Evolutionary conservation across 2,329 filamentous ascomycete genomes (phyloP).

Genomic region (Aspergillus texensis): DNA sequence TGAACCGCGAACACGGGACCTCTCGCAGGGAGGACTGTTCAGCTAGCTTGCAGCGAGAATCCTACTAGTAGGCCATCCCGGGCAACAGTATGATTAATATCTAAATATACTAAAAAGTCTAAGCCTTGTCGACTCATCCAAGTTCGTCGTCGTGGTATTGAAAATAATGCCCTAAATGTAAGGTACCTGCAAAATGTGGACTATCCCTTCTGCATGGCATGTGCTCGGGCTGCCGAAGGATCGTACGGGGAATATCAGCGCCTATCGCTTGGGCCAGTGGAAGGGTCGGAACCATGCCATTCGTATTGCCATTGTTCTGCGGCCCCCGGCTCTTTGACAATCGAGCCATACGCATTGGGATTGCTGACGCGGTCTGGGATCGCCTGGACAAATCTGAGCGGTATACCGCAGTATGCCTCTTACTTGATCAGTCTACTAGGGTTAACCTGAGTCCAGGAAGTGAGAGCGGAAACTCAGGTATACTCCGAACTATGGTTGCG

Average conservation of each 20-base stretch:
- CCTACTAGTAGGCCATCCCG: neutral
- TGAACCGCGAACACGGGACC: neutral
- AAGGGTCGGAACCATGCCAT: conserved; percentile 1
- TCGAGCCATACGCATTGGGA: conserved; percentile 1
- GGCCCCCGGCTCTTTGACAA: neutral
- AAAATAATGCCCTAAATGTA: conserved; percentile 15
- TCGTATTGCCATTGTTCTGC: conserved; percentile 10
- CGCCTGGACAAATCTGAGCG: neutral
- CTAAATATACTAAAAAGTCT: neutral
- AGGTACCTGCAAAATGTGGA: conserved; percentile 19
- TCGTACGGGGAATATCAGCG: conserved; percentile 18
- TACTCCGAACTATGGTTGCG: neutral
- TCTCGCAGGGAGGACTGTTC: neutral
- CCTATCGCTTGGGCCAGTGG: conserved; percentile 17
- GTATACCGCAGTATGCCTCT: neutral
- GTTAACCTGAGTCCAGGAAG: neutral
- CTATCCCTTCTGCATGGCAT: conserved; percentile 15
- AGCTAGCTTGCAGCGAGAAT: neutral
- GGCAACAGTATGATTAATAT: neutral
- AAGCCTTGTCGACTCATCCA: neutral
- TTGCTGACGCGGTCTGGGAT: conserved; percentile 6
- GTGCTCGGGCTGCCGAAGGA: conserved; percentile 8
- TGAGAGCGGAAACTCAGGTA: neutral
- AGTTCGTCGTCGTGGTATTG: neutral
- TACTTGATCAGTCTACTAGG: neutral